phyloP scores from a whole-genome alignment of 441 rosid genomes.

The Euphorbia celastroides region DNA sequence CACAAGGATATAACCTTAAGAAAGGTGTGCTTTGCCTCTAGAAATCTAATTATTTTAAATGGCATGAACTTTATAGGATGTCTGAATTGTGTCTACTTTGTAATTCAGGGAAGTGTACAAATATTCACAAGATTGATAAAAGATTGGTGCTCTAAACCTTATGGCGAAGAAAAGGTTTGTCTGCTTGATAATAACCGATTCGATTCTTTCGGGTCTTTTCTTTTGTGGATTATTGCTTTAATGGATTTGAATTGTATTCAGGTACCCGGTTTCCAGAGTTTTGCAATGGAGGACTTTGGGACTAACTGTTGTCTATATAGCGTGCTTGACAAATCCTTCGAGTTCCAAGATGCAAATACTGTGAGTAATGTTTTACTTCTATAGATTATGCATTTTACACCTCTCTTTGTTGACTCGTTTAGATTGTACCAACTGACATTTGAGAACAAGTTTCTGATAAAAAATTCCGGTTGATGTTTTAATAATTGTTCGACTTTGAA shows the following conservation, averaged over 20 bases:
- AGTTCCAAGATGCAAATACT: conserved; percentile 81
- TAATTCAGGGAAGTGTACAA: conserved; percentile 75
- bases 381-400: not conserved
- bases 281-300: conserved; percentile 61
- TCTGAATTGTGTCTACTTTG: conserved; percentile 11
- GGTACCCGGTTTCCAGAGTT: conserved; percentile 84
- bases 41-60: conserved; percentile 13
- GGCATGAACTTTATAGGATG: not conserved
- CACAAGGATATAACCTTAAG: conserved; percentile 71
- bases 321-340: conserved; percentile 82
- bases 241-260: conserved; percentile 21
- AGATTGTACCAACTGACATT: not conserved
- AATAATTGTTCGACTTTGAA: too few species aligned
- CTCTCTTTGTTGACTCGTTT: too few species aligned
- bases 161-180: conserved; percentile 67
- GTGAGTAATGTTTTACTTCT: conserved; percentile 49
- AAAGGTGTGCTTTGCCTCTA: conserved; percentile 44
- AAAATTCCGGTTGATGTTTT: not conserved
- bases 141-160: conserved; percentile 70
- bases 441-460: not conserved
- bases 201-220: conserved; percentile 9
- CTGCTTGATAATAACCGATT: conserved; percentile 11
- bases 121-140: conserved; percentile 77
- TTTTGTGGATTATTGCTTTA: conserved; percentile 3
- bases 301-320: conserved; percentile 78